These are phyloP conservation scores for Arachis stenosperma DNA, from an alignment of 306 rosid species.

Conservation along the genomic window DNA sequence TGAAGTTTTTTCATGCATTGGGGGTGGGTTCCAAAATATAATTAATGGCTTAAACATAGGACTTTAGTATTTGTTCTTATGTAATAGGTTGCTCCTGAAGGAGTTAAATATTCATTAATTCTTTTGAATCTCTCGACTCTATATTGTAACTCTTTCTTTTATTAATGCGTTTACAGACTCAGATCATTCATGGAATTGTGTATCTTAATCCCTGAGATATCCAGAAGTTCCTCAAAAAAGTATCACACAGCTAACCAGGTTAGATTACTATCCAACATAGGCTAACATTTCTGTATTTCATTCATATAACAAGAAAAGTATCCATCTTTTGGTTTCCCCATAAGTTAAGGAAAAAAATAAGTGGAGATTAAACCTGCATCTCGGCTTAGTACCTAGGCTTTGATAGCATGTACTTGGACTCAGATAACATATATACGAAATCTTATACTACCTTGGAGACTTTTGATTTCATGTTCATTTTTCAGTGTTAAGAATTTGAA, in stretches of 20 bases:
- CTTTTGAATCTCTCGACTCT: constrained; percentile 10
- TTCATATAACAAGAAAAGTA: background rate
- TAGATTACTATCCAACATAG: constrained; percentile 35
- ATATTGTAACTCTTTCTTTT: constrained; percentile 27
- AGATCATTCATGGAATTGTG: constrained; percentile 95
- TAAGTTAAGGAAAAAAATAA: background rate
- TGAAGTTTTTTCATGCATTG: constrained; percentile 20
- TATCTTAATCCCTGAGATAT: constrained; percentile 80
- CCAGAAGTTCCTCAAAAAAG: constrained; percentile 62
- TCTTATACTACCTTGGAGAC: background rate
- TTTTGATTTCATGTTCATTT: too few relatives aligned
- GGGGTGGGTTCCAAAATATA: constrained; percentile 13
- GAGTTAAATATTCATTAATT: background rate
- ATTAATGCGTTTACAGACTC: constrained; percentile 64
- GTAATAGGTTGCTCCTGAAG: constrained; percentile 7
- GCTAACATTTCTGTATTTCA: background rate
- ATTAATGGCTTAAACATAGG: constrained; percentile 25
- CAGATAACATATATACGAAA: background rate
- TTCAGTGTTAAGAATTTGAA: background rate
- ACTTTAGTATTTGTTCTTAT: background rate
- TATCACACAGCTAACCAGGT: constrained; percentile 54
- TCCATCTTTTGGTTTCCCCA: background rate
- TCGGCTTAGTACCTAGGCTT: background rate
- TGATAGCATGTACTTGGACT: background rate
- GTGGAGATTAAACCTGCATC: background rate